These are phyloP conservation scores for Rosa multiflora DNA, from an alignment of 306 rosid species.

Conservation along the genomic window DNA sequence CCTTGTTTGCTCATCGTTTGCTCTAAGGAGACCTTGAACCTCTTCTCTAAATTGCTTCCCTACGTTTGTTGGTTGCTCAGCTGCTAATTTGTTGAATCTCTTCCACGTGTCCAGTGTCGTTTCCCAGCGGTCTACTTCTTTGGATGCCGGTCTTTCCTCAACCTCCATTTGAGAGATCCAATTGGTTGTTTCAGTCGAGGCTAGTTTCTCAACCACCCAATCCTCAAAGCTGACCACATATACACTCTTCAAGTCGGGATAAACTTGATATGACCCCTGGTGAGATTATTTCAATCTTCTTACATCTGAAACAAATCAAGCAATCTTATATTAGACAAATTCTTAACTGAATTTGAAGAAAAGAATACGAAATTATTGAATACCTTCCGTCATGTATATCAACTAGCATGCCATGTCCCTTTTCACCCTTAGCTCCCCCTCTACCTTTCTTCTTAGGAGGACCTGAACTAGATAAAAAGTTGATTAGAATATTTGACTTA, in stretches of 20 bases:
- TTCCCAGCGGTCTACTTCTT: neutral
- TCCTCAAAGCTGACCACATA: neutral
- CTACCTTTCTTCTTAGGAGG: too few relatives aligned
- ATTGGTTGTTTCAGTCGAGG: neutral
- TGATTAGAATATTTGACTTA: too few relatives aligned
- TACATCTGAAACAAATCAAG: neutral
- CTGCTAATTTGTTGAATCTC: neutral
- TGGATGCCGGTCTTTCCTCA: too few relatives aligned
- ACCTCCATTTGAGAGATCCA: neutral
- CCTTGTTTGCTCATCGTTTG: neutral
- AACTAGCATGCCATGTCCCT: too few relatives aligned
- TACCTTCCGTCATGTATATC: too few relatives aligned
- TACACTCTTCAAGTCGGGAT: conserved; percentile 1
- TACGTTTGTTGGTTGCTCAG: neutral
- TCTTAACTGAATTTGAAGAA: neutral
- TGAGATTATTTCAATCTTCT: neutral
- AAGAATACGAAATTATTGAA: too few relatives aligned
- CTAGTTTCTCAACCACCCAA: neutral
- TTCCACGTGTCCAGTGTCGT: neutral
- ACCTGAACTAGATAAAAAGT: too few relatives aligned
- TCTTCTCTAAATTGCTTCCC: too few relatives aligned
- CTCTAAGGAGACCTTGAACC: too few relatives aligned
- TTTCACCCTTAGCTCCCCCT: too few relatives aligned
- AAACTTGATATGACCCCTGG: neutral
- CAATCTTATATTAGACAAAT: neutral